phyloP scores from a whole-genome alignment of 768 basidiomycete species.

The Sistotremastrum suecicum region DNA sequence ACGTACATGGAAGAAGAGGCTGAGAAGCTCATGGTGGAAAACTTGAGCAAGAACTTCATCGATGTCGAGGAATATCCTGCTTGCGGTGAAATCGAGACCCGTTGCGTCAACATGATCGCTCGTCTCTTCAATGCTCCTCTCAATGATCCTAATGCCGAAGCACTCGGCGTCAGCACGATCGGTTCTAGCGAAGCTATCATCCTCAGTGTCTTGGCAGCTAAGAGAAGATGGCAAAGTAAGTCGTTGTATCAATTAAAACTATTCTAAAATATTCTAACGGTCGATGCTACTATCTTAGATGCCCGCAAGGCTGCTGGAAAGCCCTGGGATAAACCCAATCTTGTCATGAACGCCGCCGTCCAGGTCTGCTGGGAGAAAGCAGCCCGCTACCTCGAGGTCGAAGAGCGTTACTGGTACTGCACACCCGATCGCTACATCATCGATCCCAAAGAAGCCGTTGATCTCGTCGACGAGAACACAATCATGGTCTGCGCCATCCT shows the following conservation, averaged over 20 bases:
- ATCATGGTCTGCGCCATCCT: constrained; percentile 50
- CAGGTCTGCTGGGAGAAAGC: constrained; percentile 57
- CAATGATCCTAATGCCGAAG: constrained; percentile 22
- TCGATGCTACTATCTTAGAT: constrained; percentile 16
- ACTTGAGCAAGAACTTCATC: constrained; percentile 49
- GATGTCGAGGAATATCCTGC: constrained; percentile 59
- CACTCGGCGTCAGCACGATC: constrained; percentile 49
- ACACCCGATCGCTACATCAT: constrained; percentile 32
- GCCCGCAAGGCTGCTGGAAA: constrained; percentile 44
- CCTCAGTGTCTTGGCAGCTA: constrained; percentile 58
- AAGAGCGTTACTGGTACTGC: constrained; percentile 35
- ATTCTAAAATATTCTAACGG: constrained; percentile 16
- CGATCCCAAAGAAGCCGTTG: constrained; percentile 42
- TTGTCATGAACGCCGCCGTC: constrained; percentile 45
- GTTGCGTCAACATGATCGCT: constrained; percentile 41
- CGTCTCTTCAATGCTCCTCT: constrained; percentile 7
- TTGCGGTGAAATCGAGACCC: constrained; percentile 35
- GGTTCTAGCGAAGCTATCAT: constrained; percentile 57
- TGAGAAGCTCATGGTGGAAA: constrained; percentile 44
- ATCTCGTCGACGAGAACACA: constrained; percentile 54
- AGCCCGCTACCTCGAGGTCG: constrained; percentile 52
- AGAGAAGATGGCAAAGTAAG: constrained; percentile 44
- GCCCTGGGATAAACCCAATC: constrained; percentile 39
- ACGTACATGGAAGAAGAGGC: constrained; percentile 48
- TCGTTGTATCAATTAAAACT: not conserved